Base-by-base conservation (phyloP, 2,329 filamentous ascomycete genomes). In the Venturia aucupariae region DNA sequence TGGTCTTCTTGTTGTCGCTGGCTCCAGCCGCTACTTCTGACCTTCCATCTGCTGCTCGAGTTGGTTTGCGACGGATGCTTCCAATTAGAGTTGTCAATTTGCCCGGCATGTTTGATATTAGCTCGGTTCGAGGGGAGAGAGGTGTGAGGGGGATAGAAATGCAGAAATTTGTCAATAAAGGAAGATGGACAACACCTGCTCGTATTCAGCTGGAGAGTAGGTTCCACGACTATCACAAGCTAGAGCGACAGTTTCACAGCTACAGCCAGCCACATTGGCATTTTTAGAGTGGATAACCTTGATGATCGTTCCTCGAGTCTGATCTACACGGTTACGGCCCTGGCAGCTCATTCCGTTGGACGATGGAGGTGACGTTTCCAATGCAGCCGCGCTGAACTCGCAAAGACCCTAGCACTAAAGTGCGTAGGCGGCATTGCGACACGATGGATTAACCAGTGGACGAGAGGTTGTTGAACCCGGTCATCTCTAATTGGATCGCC, bases 61-160 rank as follows among this genome's bases (percentile, higher is more conserved):
- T 72, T 32, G 80, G 79, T 71, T 79, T 80, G 65, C 74, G 74
- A 67, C 75, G 76, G 66, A 82, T 80, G 30, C 74, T 75, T 35
- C 76, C 77, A 54, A 82, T 68, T 24, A 81, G 68, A 10, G 74
- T 73, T 65, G 75, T 78, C 44, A 81, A 66, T 69, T 76, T 75
- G 35, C 72, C 69, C 13, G 68, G 64, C 64, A 63, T 63, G n/a
- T 46, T 57, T 46, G 60, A 7, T 54, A 10, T 54, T 15, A 30
- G 11, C 6, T 17, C 24, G 48, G 27, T 15, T 57, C 7, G 27
- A 35, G 19, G 30, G 15, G 15, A 19, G 30, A 30, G 15, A 22
- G n/a, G 15, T 35, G 35, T 41, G 39, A 41, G 15, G 39, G 17
- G 15, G 4, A 41, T 41, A 17, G 13, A 13, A 41, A 41, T 41